Evolutionary conservation across 768 basidiomycete genomes (phyloP), one percentile per base, ranked within the genome.

Genomic region (Sarcodon sp.): DNA sequence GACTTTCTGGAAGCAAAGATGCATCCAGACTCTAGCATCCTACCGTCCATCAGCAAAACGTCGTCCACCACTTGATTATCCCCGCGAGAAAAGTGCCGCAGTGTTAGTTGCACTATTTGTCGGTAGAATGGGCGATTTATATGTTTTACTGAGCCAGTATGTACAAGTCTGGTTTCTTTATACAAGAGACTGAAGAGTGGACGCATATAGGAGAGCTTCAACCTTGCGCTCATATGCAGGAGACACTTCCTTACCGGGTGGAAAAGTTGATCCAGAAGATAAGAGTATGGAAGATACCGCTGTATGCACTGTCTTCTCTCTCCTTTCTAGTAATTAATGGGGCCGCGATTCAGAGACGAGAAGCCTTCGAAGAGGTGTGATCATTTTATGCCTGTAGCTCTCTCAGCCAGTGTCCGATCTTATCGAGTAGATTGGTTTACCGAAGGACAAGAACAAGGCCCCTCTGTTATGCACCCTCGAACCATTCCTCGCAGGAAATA

Each of bases 211-310:
- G 51, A 80, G 90, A 2, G 79, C 89, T 1, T 70, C 81, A 0
- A 75, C 75, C 3, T 65, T 94, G 54, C 69, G 79, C 35, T 72
- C 81, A 7, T 94, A 86, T 55, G 85, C 90, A 0, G 87, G 87
- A 0, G 91, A 93, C 59, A 94, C 91, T 0, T 84, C 87, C 1
- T 64, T 94, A 4, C 91, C 90, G 0, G 90, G 91, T 6, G 90
- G 91, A 0, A 88, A 81, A 59, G 72, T 81, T 6, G 90, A 94
- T 12, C 66, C 67, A 2, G 69, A 66, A 36, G 90, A 93, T 59
- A 60, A 56, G 52, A 77, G 74, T 36, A 66, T 80, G 3, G 91
- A 92, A 57, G 83, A 85, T 51, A 82, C 89, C 2, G 90, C 89
- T 15, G 88, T 90, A 60, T 55, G 79, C 68, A 15, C 37, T 13